A percentile compares a stretch with the other conserved stretches of the same genome.
These are phyloP conservation scores for Uromyces viciae-fabae DNA, from an alignment of 1,284 basidiomycete genomes.

Conservation along the genomic window DNA sequence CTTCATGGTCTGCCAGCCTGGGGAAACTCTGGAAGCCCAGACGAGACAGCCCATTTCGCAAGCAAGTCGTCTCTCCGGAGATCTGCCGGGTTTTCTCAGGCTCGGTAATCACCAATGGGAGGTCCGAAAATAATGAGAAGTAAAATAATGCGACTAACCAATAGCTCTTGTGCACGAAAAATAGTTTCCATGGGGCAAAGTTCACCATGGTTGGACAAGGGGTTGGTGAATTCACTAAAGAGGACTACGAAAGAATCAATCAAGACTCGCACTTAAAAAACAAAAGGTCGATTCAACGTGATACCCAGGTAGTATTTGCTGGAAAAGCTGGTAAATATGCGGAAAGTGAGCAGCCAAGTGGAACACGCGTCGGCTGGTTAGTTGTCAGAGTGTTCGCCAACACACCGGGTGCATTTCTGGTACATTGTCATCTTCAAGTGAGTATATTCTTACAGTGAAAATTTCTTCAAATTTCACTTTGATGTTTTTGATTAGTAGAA, in stretches of 20 bases:
- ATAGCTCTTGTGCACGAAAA: too few relatives aligned
- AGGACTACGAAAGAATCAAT: constrained; percentile 11
- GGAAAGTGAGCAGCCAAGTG: background rate
- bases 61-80: too few relatives aligned
- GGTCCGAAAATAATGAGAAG: too few relatives aligned
- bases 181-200: constrained; percentile 31
- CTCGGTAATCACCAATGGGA: too few relatives aligned
- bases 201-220: constrained; percentile 20
- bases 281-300: constrained; percentile 23
- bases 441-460: background rate
- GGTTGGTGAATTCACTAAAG: constrained; percentile 27
- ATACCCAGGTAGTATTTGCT: constrained; percentile 36
- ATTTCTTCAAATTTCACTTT: background rate
- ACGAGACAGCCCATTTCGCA: too few relatives aligned
- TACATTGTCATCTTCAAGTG: constrained; percentile 42
- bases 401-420: constrained; percentile 36
- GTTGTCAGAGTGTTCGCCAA: constrained; percentile 35
- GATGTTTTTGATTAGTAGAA: background rate
- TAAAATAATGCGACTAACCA: too few relatives aligned
- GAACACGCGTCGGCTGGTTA: constrained; percentile 26
- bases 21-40: too few relatives aligned
- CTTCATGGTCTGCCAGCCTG: too few relatives aligned
- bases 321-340: constrained; percentile 23
- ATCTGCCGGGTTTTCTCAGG: too few relatives aligned
- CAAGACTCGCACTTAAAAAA: background rate